Percentiles rank a stretch among this genome's conserved stretches.
Evolutionary conservation across 2,329 filamentous ascomycete genomes (phyloP).

Genomic region (Talaromyces verruculosus): DNA sequence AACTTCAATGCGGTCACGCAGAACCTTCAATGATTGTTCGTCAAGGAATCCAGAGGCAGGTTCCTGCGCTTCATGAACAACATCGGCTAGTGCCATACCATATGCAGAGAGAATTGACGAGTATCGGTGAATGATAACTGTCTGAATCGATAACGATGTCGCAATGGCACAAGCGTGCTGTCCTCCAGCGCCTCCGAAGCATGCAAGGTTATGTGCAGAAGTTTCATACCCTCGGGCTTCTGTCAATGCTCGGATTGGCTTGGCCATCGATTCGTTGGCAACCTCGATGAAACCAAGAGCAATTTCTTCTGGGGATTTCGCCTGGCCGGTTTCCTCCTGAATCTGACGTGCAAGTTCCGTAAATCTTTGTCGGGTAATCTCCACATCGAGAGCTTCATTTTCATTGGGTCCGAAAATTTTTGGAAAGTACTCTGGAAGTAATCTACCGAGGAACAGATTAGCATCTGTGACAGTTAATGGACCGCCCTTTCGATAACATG

Average conservation of each 20-base stretch:
- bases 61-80: constrained; percentile 40
- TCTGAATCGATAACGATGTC: constrained; percentile 41
- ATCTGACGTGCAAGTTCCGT: constrained; percentile 45
- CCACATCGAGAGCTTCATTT: constrained; percentile 41
- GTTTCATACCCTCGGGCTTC: constrained; percentile 30
- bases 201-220: constrained; percentile 30
- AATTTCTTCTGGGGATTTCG: constrained; percentile 28
- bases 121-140: constrained; percentile 46
- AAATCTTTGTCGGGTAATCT: constrained; percentile 43
- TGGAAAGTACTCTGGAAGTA: constrained; percentile 72
- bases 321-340: constrained; percentile 35
- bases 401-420: constrained; percentile 18
- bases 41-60: constrained; percentile 31
- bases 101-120: constrained; percentile 48
- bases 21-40: constrained; percentile 22
- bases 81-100: constrained; percentile 45
- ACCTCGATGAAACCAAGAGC: constrained; percentile 28
- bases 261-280: constrained; percentile 28
- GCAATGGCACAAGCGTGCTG: constrained; percentile 48
- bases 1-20: constrained; percentile 30
- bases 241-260: constrained; percentile 28
- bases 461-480: constrained; percentile 90
- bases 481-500: constrained; percentile 86
- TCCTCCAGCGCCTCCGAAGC: constrained; percentile 37
- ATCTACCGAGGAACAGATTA: constrained; percentile 77